Evolutionary conservation across 225 moss, liverwort and hornwort genomes (phyloP).

Genomic region (Marchantia paleacea): DNA sequence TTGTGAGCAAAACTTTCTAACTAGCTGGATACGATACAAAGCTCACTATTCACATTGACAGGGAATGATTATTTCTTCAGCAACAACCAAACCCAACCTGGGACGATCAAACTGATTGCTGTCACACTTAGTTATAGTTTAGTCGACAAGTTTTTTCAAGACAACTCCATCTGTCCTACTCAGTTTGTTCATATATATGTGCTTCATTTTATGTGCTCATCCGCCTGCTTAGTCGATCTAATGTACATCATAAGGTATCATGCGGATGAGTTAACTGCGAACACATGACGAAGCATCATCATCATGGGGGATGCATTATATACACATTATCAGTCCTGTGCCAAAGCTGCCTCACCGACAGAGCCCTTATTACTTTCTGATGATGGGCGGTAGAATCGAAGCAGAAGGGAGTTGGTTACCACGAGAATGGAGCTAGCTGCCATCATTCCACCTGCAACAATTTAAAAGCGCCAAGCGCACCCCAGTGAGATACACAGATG

Average conservation of each 20-base stretch:
- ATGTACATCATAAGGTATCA: not conserved
- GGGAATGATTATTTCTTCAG: not conserved
- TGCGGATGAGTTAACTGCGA: no score
- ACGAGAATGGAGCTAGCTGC: constrained; percentile 84
- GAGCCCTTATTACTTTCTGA: constrained; percentile 11
- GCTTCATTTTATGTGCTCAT: not conserved
- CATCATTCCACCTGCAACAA: constrained; percentile 81
- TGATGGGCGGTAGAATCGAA: constrained; percentile 59
- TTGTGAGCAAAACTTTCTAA: not conserved
- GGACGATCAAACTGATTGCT: not conserved
- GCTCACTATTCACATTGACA: not conserved
- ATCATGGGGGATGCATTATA: not conserved
- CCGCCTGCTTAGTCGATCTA: not conserved
- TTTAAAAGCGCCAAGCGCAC: not conserved
- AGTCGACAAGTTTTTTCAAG: no score
- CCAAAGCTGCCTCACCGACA: not conserved
- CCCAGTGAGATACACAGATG: not conserved
- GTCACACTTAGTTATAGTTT: not conserved
- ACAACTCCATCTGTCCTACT: not conserved
- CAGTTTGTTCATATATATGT: not conserved
- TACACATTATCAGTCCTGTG: constrained; percentile 8
- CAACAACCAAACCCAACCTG: constrained; percentile 2
- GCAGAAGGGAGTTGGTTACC: constrained; percentile 70
- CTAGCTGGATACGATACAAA: not conserved
- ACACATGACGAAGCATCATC: not conserved